phyloP scores from a whole-genome alignment of 2,329 filamentous ascomycete species.

The Ascosphaera pollenicola region DNA sequence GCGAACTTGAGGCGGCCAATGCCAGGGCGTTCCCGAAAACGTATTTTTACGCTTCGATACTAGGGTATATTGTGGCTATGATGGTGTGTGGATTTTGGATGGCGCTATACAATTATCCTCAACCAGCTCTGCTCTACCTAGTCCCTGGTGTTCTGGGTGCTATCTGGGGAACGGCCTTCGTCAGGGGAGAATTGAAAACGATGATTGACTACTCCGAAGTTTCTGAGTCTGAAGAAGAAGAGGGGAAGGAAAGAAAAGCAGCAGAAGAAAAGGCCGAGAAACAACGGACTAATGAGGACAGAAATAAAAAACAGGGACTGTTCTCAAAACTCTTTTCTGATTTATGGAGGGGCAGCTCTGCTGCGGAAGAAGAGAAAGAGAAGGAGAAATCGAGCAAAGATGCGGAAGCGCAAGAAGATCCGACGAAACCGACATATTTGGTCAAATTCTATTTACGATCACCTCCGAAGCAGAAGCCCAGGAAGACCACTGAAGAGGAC shows the following conservation, averaged over 20 bases:
- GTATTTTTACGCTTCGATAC: constrained; percentile 60
- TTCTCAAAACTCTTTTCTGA: background rate
- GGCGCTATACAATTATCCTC: constrained; percentile 55
- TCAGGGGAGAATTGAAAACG: constrained; percentile 46
- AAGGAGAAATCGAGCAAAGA: constrained; percentile 26
- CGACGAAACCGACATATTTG: constrained; percentile 10
- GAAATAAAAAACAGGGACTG: background rate
- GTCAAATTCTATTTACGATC: constrained; percentile 9
- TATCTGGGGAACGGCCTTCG: constrained; percentile 50
- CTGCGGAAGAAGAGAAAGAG: constrained; percentile 2
- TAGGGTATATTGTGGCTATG: constrained; percentile 63
- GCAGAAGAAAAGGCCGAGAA: background rate
- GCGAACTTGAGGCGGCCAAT: constrained; percentile 15
- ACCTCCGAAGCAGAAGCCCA: background rate
- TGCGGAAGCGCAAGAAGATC: constrained; percentile 12
- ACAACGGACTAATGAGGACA: background rate
- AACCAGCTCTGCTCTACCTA: constrained; percentile 79
- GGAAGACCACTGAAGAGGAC: background rate
- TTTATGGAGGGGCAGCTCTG: background rate
- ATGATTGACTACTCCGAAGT: constrained; percentile 54
- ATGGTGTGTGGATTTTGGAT: constrained; percentile 54
- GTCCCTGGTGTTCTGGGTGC: constrained; percentile 64
- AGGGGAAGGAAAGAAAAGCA: constrained; percentile 7
- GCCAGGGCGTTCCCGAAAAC: constrained; percentile 47
- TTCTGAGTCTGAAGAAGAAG: constrained; percentile 22